These are phyloP conservation scores for Tinospora cordifolia DNA, from an alignment of 164 flowering plant species.

Conservation along the genomic window DNA sequence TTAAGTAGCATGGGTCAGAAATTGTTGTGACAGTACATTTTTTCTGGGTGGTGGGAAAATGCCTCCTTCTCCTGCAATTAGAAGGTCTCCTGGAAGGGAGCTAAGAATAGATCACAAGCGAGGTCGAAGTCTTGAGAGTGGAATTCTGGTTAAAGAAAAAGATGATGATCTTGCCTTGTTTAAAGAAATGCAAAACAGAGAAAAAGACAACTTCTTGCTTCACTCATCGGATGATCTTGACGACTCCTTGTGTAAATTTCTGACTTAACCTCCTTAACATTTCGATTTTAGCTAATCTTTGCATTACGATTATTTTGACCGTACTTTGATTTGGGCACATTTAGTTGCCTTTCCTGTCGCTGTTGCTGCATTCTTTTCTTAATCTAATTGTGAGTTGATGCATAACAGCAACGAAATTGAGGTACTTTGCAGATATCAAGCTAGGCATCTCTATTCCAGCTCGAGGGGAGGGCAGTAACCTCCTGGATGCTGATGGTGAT, in stretches of 20 bases:
- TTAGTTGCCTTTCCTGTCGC: neutral
- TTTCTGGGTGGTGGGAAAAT: slow-evolving; percentile 31
- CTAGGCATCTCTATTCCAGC: slow-evolving; percentile 64
- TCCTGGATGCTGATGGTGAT: slow-evolving; percentile 71
- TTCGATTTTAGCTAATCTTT: neutral
- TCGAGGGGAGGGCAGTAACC: slow-evolving; percentile 72
- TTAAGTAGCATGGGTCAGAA: neutral
- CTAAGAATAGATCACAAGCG: slow-evolving; percentile 53
- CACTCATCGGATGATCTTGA: slow-evolving; percentile 66
- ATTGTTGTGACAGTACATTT: slow-evolving; percentile 11
- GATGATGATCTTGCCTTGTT: slow-evolving; percentile 91
- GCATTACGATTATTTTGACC: neutral
- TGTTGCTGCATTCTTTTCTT: neutral
- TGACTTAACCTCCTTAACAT: neutral
- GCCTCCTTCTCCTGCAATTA: slow-evolving; percentile 80
- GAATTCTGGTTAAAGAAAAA: slow-evolving; percentile 45
- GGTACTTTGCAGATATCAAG: slow-evolving; percentile 70
- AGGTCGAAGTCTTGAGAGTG: slow-evolving; percentile 70
- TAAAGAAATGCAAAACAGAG: slow-evolving; percentile 69
- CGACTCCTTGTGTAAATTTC: slow-evolving; percentile 61
- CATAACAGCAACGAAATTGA: slow-evolving; percentile 61
- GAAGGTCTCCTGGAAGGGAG: slow-evolving; percentile 63
- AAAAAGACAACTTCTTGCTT: slow-evolving; percentile 69
- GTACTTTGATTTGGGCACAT: neutral
- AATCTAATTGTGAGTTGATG: neutral